A percentile compares a stretch with the other conserved stretches of the same genome.
Conservation (phyloP, 331 rosid species). For the Telfairia occidentalis region DNA sequence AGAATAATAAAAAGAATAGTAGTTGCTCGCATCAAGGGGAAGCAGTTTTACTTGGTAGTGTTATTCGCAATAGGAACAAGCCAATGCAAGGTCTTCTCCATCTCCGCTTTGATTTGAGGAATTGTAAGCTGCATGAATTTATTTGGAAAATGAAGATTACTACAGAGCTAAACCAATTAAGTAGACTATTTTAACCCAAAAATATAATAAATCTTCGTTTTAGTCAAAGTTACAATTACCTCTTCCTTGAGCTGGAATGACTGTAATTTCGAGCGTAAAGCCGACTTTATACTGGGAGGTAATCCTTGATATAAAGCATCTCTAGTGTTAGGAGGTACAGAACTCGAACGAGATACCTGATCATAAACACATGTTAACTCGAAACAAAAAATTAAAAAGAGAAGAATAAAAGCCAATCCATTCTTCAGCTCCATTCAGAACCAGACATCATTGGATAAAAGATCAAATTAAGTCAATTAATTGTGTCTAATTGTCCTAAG, state of each 20-base stretch:
- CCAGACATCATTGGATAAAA: not conserved
- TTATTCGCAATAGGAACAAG: constrained; percentile 86
- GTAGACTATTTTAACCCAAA: not conserved
- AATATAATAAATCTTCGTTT: not conserved
- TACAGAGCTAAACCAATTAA: constrained; percentile 7
- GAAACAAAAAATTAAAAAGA: not conserved
- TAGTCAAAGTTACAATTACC: constrained; percentile 26
- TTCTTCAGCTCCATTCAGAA: not conserved
- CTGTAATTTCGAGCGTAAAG: constrained; percentile 64
- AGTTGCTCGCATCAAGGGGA: not conserved
- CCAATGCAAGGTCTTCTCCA: constrained; percentile 95
- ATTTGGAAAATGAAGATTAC: constrained; percentile 6
- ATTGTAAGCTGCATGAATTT: constrained; percentile 60
- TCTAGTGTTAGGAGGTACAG: constrained; percentile 91
- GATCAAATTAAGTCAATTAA: not conserved
- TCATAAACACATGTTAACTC: constrained; percentile 21
- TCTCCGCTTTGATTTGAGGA: constrained; percentile 86
- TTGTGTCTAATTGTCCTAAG: not conserved
- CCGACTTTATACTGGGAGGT: constrained; percentile 83
- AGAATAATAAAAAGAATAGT: not conserved
- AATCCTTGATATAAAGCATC: constrained; percentile 93
- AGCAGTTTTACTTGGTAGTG: constrained; percentile 68
- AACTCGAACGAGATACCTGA: constrained; percentile 93
- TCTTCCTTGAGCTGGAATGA: constrained; percentile 87
- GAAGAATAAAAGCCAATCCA: constrained; percentile 1